Evolutionary conservation across 2,329 filamentous ascomycete genomes (phyloP), one percentile per base, ranked within the genome.

Genomic region (Fusarium annulatum): DNA sequence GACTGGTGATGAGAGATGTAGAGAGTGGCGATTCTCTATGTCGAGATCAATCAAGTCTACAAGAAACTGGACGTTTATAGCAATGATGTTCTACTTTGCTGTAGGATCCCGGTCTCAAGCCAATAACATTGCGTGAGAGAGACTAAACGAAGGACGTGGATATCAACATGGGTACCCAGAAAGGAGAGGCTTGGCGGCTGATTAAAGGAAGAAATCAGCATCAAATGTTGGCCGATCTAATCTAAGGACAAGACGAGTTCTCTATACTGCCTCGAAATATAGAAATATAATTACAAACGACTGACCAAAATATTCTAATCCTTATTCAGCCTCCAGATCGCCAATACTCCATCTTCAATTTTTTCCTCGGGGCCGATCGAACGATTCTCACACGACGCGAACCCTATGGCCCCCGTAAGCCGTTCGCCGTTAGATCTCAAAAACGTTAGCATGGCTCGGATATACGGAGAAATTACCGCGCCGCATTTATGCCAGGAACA

Each of bases 61-160:
- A 64, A 53, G 53, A 26, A 38, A 45, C 15, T 26, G 5, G 11
- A 18, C 4, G 8, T 64, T 69, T 69, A 59, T 64, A 68, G 34
- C n/a, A 34, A 12, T 9, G 23, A 11, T 26, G 26, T 26, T 26
- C 26, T 26, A 26, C 26, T 18, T 18, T 5, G 16, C 21, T 21
- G 33, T 34, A 33, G n/a, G 5, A 36, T 23, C 23, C n/a, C 15
- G 15, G 18, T 34, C 33, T 34, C 23, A 16, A 16, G n/a, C 48
- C 33, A 51, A 36, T 51, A 4, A 10, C 7, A 36, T 34, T 8
- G 21, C 15, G 21, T 34, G 21, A 51, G 8, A 41, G 21, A 41
- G 21, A 9, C 26, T 26, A 15, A 41, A 5, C 14, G 36, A 36
- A 42, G 4, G 30, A 19, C 26, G 34, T 51, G 42, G 52, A 42